Evolutionary conservation across 805 yeast genomes (phyloP).

Genomic region (Hyphopichia homilentoma): DNA sequence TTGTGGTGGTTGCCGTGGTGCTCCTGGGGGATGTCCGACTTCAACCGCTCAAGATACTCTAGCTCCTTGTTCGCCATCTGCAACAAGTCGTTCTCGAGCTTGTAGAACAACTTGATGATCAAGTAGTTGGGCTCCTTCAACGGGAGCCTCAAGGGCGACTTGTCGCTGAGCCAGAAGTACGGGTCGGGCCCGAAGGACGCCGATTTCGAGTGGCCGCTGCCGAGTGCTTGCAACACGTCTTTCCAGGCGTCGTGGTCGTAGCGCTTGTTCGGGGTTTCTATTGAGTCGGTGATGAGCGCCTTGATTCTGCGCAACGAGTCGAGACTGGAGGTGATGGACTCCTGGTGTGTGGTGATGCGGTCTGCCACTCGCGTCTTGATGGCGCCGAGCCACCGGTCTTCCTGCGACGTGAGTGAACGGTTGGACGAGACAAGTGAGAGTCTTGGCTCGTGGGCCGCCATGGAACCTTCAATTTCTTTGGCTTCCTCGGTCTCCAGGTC

Average conservation of each 20-base stretch:
- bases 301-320: conserved; percentile 26
- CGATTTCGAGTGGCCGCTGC: not conserved
- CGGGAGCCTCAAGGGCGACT: conserved; percentile 69
- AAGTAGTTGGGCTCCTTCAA: conserved; percentile 66
- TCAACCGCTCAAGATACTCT: no score
- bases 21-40: no score
- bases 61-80: no score
- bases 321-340: conserved; percentile 17
- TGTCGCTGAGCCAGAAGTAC: conserved; percentile 61
- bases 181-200: conserved; percentile 1
- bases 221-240: conserved; percentile 19
- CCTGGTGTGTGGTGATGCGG: conserved; percentile 1
- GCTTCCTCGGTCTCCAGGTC: conserved; percentile 10
- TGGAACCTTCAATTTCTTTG: not conserved
- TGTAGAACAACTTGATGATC: conserved; percentile 29
- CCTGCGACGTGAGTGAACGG: not conserved
- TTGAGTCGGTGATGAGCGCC: conserved; percentile 28
- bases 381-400: no score
- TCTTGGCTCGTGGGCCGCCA: not conserved
- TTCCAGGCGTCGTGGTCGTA: conserved; percentile 56
- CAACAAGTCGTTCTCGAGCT: conserved; percentile 20
- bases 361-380: no score
- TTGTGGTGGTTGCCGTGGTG: no score
- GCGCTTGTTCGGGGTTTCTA: conserved; percentile 37
- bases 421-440: not conserved